Evolutionary conservation across 208 protist species (phyloP).

Genomic region (Acanthamoeba comandoni): DNA sequence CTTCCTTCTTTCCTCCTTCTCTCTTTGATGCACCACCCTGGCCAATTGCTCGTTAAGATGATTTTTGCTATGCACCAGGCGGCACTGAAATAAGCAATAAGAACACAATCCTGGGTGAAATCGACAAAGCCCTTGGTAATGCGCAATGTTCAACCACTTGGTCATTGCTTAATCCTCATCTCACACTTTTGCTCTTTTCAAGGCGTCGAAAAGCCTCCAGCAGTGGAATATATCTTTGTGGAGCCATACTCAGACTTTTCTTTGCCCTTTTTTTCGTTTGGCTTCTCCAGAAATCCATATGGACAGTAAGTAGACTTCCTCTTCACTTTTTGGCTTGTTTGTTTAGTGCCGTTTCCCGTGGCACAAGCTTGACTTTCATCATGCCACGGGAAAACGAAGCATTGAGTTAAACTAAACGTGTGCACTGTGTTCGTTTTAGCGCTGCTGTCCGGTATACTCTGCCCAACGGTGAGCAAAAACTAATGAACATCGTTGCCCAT

Average conservation of each 20-base stretch:
- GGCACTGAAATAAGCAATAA: conserved; percentile 63
- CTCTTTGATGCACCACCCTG: neutral
- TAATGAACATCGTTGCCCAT: conserved; percentile 69
- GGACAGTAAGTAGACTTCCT: conserved; percentile 14
- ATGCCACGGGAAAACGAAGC: too few species aligned
- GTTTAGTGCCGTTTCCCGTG: neutral
- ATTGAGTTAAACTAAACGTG: too few species aligned
- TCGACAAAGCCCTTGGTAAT: conserved; percentile 38
- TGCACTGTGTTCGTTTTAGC: neutral
- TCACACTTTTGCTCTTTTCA: too few species aligned
- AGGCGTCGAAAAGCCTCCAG: conserved; percentile 60
- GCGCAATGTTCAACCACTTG: neutral
- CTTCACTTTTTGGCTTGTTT: neutral
- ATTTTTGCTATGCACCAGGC: neutral
- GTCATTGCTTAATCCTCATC: neutral
- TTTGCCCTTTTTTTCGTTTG: conserved; percentile 3
- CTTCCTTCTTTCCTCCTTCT: neutral
- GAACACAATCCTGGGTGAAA: conserved; percentile 5
- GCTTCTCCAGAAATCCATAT: conserved; percentile 51
- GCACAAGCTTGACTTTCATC: too few species aligned
- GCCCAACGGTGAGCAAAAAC: conserved; percentile 20
- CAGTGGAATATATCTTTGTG: conserved; percentile 71
- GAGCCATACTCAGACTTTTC: conserved; percentile 50
- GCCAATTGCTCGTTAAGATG: too few species aligned
- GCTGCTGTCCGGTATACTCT: conserved; percentile 65